Base-by-base conservation (phyloP, 1,284 basidiomycete species). In the Papiliotrema flavescens region DNA sequence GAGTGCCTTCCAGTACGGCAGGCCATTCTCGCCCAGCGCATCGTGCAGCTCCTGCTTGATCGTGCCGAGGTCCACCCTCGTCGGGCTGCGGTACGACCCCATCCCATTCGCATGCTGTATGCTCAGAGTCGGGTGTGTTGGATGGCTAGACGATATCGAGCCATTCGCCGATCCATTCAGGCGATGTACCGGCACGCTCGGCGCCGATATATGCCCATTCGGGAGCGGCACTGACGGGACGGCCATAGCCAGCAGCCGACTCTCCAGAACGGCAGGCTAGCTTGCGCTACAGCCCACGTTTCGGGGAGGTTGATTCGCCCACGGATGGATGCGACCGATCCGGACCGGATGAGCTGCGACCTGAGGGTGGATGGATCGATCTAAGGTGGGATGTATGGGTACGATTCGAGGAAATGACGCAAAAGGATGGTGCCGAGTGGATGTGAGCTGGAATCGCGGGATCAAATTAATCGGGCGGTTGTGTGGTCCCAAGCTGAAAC, bases 21-120 rank as follows among this genome's bases (percentile, higher is more conserved):
- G 67, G 13, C 89, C 78, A 61, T 88, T 86, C 43, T 80, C 82
- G 51, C 88, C 85, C 3, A 90, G 78, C 3, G 86, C 83, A 23
- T 87, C 88, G 19, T 90, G 80, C 54, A 91, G 85, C 14, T 90
- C 80, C 67, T 89, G 87, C 80, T 88, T 87, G 44, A 84, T 83
- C 32, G 83, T 78, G 7, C 68, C 63, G 1, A 64, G 66, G 51
- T 74, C 73, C 13, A 37, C 42, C 19, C 49, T n/a, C 3, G 32
- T 19, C 8, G 42, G 40, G 3, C 41, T 36, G 20, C 49, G 20
- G 20, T 47, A 40, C 15, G 42, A 44, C 23, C 28, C 28, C 28
- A 32, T 32, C 28, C 28, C 28, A 11, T 32, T 32, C 28, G 28
- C 28, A 11, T 32, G 28, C 28, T 32, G 28, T 32, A 32, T 32